Percentiles rank a stretch among this genome's conserved stretches.
These are phyloP conservation scores for Alnus rubra DNA, from an alignment of 306 rosid species.

Conservation along the genomic window DNA sequence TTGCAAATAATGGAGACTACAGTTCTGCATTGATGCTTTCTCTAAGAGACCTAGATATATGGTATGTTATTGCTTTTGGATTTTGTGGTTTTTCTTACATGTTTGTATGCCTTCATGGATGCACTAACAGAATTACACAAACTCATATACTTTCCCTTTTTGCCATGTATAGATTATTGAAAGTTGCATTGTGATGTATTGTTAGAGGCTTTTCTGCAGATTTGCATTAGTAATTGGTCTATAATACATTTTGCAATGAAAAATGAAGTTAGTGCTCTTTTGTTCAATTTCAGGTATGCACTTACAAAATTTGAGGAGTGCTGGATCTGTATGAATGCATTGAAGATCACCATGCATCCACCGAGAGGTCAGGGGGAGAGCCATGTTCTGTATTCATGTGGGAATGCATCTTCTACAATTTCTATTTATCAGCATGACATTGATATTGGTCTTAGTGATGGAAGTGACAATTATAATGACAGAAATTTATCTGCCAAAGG, in stretches of 20 bases:
- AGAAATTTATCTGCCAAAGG: constrained; percentile 33
- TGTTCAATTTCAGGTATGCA: constrained; percentile 52
- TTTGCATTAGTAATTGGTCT: background rate
- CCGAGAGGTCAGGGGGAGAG: constrained; percentile 52
- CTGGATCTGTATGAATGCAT: constrained; percentile 47
- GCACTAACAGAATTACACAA: background rate
- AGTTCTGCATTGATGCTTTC: constrained; percentile 48
- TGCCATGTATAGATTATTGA: background rate
- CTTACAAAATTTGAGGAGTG: constrained; percentile 47
- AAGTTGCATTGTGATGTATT: background rate
- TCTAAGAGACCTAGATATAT: constrained; percentile 44
- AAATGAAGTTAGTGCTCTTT: constrained; percentile 22
- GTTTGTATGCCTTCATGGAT: background rate
- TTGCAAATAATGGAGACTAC: constrained; percentile 59
- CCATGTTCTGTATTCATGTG: constrained; percentile 46
- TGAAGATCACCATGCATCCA: constrained; percentile 43
- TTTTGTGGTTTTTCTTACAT: background rate
- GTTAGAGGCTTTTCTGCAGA: background rate
- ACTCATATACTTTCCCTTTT: background rate
- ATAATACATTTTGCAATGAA: background rate
- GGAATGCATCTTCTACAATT: constrained; percentile 41
- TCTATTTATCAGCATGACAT: constrained; percentile 38
- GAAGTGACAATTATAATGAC: constrained; percentile 41
- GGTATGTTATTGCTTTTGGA: constrained; percentile 45
- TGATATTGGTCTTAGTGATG: constrained; percentile 36